phyloP scores from a whole-genome alignment of 225 moss, liverwort and hornwort genomes.

The Lunularia cruciata region DNA sequence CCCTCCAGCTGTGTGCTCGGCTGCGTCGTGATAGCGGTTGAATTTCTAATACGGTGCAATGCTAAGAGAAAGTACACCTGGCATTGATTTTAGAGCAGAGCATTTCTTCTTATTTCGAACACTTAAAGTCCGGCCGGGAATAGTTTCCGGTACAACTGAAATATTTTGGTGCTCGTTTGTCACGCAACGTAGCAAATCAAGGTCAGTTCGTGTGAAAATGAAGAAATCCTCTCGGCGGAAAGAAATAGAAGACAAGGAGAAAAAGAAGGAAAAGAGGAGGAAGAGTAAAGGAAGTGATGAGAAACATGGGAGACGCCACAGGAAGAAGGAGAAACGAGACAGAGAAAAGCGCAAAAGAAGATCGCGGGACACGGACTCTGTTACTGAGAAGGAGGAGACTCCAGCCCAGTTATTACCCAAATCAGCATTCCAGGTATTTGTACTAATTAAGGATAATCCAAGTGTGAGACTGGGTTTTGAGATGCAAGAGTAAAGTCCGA shows the following conservation, averaged over 20 bases:
- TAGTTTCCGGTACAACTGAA: background rate
- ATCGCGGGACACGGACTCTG: slow-evolving; percentile 9
- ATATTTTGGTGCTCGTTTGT: background rate
- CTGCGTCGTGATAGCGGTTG: background rate
- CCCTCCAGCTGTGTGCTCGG: background rate
- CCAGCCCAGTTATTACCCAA: slow-evolving; percentile 22
- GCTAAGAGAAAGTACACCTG: too few relatives aligned
- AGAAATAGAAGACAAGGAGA: slow-evolving; percentile 35
- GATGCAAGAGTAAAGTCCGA: background rate
- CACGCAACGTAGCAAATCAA: slow-evolving; percentile 29
- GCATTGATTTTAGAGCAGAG: too few relatives aligned
- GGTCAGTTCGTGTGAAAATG: slow-evolving; percentile 20
- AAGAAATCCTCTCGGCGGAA: slow-evolving; percentile 29
- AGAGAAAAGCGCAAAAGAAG: slow-evolving; percentile 32
- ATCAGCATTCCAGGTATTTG: slow-evolving; percentile 33
- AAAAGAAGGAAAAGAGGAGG: slow-evolving; percentile 31
- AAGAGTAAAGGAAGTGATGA: slow-evolving; percentile 33
- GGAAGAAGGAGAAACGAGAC: slow-evolving; percentile 33
- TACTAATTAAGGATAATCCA: too few relatives aligned
- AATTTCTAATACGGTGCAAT: background rate
- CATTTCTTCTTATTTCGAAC: too few relatives aligned
- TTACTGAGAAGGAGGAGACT: slow-evolving; percentile 28
- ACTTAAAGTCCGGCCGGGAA: too few relatives aligned
- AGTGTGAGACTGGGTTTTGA: background rate
- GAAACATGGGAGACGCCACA: slow-evolving; percentile 31